Conservation (phyloP, 2,329 filamentous ascomycete genomes). For the Trichoderma sp. region DNA sequence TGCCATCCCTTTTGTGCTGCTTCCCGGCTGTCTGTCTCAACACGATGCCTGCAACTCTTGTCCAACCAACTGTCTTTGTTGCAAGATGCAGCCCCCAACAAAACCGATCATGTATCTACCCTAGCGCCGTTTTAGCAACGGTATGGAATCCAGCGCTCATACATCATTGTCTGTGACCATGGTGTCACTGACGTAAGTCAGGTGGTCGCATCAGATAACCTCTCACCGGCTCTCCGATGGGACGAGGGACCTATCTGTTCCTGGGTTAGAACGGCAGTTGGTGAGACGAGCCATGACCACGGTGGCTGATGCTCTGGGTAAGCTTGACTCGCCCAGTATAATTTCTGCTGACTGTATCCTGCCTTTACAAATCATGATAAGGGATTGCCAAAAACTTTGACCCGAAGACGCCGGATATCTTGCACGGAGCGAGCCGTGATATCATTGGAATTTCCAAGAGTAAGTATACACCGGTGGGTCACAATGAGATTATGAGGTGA, state of each 20-base stretch:
- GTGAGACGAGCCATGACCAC: background rate
- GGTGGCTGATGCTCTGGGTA: conserved; percentile 1
- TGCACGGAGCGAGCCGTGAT: background rate
- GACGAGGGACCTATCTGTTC: background rate
- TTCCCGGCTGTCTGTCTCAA: background rate
- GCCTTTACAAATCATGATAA: background rate
- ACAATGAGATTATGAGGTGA: background rate
- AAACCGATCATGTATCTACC: background rate
- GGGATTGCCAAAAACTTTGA: background rate
- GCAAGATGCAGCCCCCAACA: background rate
- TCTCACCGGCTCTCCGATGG: background rate
- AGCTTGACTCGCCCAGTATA: background rate
- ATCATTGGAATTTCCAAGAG: background rate
- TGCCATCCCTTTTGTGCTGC: background rate
- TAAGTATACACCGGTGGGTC: background rate
- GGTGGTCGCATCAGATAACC: conserved; percentile 11
- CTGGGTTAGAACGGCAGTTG: background rate
- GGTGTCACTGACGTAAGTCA: conserved; percentile 18
- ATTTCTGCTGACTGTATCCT: background rate
- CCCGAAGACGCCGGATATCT: background rate
- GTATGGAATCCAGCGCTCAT: background rate
- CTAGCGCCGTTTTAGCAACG: conserved; percentile 1
- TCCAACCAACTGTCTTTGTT: background rate
- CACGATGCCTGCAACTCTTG: background rate
- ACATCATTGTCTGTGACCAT: conserved; percentile 16